Evolutionary conservation across 2,329 filamentous ascomycete genomes (phyloP), one percentile per base, ranked within the genome.

Genomic region (Cordyceps cicadae): DNA sequence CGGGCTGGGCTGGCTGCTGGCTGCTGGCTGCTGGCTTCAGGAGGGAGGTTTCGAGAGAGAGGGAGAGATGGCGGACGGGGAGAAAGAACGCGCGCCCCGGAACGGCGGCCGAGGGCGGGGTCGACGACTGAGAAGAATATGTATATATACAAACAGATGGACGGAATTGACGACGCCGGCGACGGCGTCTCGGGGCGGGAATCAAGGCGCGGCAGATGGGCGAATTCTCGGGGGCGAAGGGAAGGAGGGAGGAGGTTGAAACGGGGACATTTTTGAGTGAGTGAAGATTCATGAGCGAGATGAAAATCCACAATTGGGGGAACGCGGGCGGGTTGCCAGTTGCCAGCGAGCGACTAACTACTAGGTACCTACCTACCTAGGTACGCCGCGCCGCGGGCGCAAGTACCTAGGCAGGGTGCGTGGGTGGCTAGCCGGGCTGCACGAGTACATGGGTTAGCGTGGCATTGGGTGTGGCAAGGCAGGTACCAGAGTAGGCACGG

Each of bases 261-360:
- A 59, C 56, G 56, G 59, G 52, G 59, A 60, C 55, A 60, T 54
- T 60, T 32, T 32, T 59, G 66, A 68, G 66, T 66, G 66, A 69
- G 65, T 70, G 68, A 69, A 70, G 68, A 68, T 68, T 66, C 68
- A 69, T 69, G 67, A 69, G 68, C 68, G 65, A 69, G 68, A 70
- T 68, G 68, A 70, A 70, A 70, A 70, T 70, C 70, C 68, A 69
- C 70, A 67, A 37, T 46, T 60, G 19, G 50, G 43, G 43, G 34
- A 37, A 60, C 51, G 58, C 51, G 51, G 58, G 58, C 51, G 51
- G 58, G 58, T 50, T 21, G n/a, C n/a, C n/a, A n/a, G 58, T 50
- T 21, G n/a, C n/a, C n/a, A n/a, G 43, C 29, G 29, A 29, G 24
- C n/a, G n/a, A n/a, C n/a, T n/a, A n/a, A n/a, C n/a, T n/a, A n/a